phyloP scores from a whole-genome alignment of 768 basidiomycete genomes.

The Amanita molliuscula region DNA sequence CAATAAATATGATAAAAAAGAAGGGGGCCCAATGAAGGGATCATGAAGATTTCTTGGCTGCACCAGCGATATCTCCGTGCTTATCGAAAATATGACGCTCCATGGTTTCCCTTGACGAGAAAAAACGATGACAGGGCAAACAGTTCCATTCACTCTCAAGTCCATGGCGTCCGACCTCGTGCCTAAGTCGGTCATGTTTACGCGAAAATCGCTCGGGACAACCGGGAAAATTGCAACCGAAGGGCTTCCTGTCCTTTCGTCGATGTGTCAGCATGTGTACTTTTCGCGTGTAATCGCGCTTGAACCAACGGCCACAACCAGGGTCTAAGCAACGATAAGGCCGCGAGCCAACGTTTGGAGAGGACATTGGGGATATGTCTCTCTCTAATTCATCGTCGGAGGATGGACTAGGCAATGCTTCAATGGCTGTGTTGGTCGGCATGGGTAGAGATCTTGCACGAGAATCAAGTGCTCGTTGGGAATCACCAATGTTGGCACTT shows the following conservation, averaged over 20 bases:
- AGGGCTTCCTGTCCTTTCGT: conserved; percentile 5
- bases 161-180: conserved; percentile 7
- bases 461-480: background rate
- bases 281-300: conserved; percentile 8
- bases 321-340: conserved; percentile 8
- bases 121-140: conserved; percentile 7
- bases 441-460: background rate
- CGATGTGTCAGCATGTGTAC: conserved; percentile 8
- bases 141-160: conserved; percentile 8
- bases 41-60: background rate
- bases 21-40: background rate
- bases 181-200: conserved; percentile 7
- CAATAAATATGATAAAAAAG: conserved; percentile 2
- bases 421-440: background rate
- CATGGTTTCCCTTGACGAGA: conserved; percentile 6
- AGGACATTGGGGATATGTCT: background rate
- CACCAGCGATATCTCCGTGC: conserved; percentile 2
- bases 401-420: background rate
- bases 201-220: conserved; percentile 7
- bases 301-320: conserved; percentile 7
- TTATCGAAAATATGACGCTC: conserved; percentile 9
- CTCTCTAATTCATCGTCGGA: background rate
- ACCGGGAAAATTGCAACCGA: conserved; percentile 4
- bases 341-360: background rate
- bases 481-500: background rate